A percentile compares a stretch with the other conserved stretches of the same genome.
Evolutionary conservation across 768 basidiomycete species (phyloP).

Genomic region (Coprinopsis sp.): DNA sequence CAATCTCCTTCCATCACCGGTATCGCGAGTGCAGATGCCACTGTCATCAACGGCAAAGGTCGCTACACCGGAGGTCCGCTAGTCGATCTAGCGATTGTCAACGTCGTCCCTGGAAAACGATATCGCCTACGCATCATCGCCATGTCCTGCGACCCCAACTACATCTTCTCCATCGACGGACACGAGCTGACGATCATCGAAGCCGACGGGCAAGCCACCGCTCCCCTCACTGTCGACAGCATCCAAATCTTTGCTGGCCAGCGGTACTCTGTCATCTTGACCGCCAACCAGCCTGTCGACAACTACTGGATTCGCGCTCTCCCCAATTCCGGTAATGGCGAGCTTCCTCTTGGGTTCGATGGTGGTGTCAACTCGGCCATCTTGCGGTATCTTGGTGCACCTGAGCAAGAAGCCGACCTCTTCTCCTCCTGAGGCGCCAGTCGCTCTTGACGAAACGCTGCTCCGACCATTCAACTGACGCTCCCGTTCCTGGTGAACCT

Average conservation of each 20-base stretch:
- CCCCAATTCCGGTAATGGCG: constrained; percentile 15
- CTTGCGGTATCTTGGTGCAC: constrained; percentile 38
- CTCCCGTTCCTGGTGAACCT: constrained; percentile 20
- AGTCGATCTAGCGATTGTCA: constrained; percentile 33
- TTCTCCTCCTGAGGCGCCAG: constrained; percentile 3
- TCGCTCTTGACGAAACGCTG: constrained; percentile 18
- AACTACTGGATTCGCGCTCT: constrained; percentile 42
- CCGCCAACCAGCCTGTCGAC: constrained; percentile 34
- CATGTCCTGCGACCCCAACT: constrained; percentile 44
- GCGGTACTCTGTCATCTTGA: constrained; percentile 34
- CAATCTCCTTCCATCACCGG: constrained; percentile 24
- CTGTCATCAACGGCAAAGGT: constrained; percentile 48
- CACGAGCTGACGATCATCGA: constrained; percentile 29
- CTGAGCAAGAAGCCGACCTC: constrained; percentile 21
- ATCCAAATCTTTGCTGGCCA: constrained; percentile 32
- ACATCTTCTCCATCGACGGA: constrained; percentile 39
- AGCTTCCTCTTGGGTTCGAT: constrained; percentile 18
- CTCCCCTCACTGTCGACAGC: constrained; percentile 33
- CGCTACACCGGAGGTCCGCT: constrained; percentile 33
- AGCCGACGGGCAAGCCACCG: background rate
- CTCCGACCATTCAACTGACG: constrained; percentile 17
- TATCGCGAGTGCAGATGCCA: constrained; percentile 24
- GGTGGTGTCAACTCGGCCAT: constrained; percentile 39
- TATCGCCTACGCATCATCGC: constrained; percentile 48
- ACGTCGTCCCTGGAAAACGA: constrained; percentile 30